These are phyloP conservation scores for Papiliotrema nemorosa DNA, from an alignment of 1,284 basidiomycete genomes.

Conservation along the genomic window DNA sequence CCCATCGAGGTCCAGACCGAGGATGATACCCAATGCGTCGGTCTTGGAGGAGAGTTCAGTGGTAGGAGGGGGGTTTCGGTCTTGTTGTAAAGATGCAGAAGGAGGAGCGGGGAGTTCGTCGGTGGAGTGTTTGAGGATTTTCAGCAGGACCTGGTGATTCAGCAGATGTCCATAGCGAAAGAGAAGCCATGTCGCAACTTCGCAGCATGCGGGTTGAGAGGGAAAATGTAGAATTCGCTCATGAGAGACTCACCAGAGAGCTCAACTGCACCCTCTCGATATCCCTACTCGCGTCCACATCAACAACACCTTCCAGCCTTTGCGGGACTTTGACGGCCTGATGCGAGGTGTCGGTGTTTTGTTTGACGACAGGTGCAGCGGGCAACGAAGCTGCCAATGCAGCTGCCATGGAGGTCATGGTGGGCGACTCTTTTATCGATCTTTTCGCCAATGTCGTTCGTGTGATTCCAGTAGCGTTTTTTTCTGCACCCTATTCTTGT, in stretches of 20 bases:
- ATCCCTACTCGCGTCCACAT: conserved; percentile 82
- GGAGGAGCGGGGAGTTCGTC: conserved; percentile 45
- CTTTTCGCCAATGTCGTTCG: too few species aligned
- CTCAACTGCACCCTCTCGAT: conserved; percentile 74
- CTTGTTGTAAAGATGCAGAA: conserved; percentile 29
- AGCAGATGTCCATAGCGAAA: neutral
- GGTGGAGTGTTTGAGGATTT: conserved; percentile 74
- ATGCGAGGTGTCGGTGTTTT: conserved; percentile 55
- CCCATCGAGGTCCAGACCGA: conserved; percentile 89
- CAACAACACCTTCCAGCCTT: conserved; percentile 82
- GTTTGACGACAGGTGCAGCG: conserved; percentile 54
- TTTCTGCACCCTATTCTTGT: too few species aligned
- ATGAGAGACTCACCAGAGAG: conserved; percentile 63
- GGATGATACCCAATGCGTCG: conserved; percentile 74
- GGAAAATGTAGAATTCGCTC: neutral
- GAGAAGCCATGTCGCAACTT: neutral
- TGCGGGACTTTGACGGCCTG: conserved; percentile 63
- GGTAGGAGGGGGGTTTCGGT: conserved; percentile 42
- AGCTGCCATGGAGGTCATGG: conserved; percentile 70
- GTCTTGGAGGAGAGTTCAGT: conserved; percentile 46
- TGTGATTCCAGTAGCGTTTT: too few species aligned
- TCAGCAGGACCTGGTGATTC: conserved; percentile 70
- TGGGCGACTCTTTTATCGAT: too few species aligned
- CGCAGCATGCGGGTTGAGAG: neutral
- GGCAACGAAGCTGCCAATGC: conserved; percentile 78